Evolutionary conservation across 2,329 filamentous ascomycete species (phyloP).

Genomic region (Pseudogymnoascus sp.): DNA sequence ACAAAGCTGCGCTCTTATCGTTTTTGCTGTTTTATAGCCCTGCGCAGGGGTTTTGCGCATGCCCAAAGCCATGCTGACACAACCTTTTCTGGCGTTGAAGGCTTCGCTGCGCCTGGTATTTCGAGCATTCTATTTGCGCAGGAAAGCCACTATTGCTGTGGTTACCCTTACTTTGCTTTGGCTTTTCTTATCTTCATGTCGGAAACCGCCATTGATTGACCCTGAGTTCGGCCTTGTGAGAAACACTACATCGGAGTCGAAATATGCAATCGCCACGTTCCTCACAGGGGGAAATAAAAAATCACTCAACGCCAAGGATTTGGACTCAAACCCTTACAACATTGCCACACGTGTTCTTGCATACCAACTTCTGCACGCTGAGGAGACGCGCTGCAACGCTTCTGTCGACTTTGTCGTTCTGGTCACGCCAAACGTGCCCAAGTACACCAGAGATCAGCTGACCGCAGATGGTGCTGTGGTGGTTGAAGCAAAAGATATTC

Average conservation of each 20-base stretch:
- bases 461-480: conserved; percentile 36
- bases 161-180: background rate
- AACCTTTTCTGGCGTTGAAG: background rate
- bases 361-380: conserved; percentile 38
- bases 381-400: conserved; percentile 30
- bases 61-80: background rate
- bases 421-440: conserved; percentile 30
- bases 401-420: conserved; percentile 36
- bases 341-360: conserved; percentile 34
- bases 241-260: background rate
- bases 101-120: background rate
- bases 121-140: background rate
- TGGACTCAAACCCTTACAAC: conserved; percentile 34
- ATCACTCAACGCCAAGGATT: conserved; percentile 22
- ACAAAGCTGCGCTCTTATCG: background rate
- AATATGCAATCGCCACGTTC: conserved; percentile 34
- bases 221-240: background rate
- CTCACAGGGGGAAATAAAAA: conserved; percentile 30
- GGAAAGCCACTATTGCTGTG: background rate
- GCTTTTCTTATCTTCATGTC: background rate
- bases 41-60: conserved; percentile 1
- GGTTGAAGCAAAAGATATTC: conserved; percentile 32
- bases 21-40: background rate
- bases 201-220: background rate
- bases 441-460: conserved; percentile 31